Percentiles rank a stretch among this genome's conserved stretches.
These are phyloP conservation scores for Neurospora terricola DNA, from an alignment of 495 filamentous ascomycete species.

Conservation along the genomic window DNA sequence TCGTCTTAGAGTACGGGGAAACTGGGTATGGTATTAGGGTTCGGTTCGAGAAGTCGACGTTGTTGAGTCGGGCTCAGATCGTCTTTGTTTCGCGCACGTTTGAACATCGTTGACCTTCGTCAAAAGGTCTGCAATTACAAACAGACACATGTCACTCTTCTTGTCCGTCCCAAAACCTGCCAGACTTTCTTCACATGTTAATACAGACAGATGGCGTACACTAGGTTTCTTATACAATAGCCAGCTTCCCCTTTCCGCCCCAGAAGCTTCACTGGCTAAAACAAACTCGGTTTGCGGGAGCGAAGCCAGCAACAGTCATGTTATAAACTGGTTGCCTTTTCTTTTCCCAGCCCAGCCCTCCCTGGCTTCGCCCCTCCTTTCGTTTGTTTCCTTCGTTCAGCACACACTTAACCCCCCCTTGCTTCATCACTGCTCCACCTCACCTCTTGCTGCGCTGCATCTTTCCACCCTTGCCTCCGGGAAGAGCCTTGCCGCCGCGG, in stretches of 20 bases:
- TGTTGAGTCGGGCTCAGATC: neutral
- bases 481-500: neutral
- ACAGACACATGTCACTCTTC: neutral
- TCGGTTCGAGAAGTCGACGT: neutral
- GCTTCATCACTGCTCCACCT: neutral
- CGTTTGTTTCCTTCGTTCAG: neutral
- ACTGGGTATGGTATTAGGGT: neutral
- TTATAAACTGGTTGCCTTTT: neutral
- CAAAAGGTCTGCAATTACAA: neutral
- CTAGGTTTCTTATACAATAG: slow-evolving; percentile 11
- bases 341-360: neutral
- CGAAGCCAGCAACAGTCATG: neutral
- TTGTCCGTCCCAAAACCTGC: neutral
- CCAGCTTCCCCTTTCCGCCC: neutral
- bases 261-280: neutral
- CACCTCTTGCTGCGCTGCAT: neutral
- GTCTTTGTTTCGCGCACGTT: neutral
- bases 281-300: neutral
- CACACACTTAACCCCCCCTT: neutral
- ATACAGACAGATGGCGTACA: slow-evolving; percentile 9
- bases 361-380: neutral
- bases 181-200: slow-evolving; percentile 1
- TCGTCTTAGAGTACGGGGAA: neutral
- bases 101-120: neutral
- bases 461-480: neutral